Conservation (phyloP, 2,329 filamentous ascomycete species). For the Trichophyton mentagrophytes region DNA sequence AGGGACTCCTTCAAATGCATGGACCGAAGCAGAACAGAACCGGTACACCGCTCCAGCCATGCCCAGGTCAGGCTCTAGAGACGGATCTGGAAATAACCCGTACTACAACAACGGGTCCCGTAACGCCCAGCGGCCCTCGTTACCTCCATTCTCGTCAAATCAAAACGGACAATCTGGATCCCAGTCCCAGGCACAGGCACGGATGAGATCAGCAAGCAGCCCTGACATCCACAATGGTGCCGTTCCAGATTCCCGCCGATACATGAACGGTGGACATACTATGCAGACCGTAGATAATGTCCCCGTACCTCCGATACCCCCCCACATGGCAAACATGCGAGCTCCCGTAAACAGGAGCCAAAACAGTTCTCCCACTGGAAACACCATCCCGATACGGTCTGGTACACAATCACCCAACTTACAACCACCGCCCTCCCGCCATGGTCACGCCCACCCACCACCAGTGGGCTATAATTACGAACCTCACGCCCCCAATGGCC, state of each 20-base stretch:
- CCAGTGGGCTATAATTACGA: constrained; percentile 29
- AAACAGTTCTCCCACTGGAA: constrained; percentile 61
- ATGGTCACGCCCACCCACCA: constrained; percentile 19
- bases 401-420: constrained; percentile 59
- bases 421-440: constrained; percentile 41
- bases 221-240: constrained; percentile 72
- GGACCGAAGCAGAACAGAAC: constrained; percentile 52
- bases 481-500: constrained; percentile 23
- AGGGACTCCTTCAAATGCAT: constrained; percentile 48
- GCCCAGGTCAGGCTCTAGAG: constrained; percentile 66
- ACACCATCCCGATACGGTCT: constrained; percentile 52
- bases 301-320: constrained; percentile 64
- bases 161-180: constrained; percentile 39
- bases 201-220: constrained; percentile 84
- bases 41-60: constrained; percentile 82
- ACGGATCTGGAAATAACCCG: constrained; percentile 53
- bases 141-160: constrained; percentile 54
- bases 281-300: constrained; percentile 43
- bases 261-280: constrained; percentile 43
- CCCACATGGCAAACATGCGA: constrained; percentile 51
- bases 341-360: constrained; percentile 62
- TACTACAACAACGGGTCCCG: constrained; percentile 51
- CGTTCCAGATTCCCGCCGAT: constrained; percentile 35
- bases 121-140: constrained; percentile 54
- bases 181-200: constrained; percentile 46